These are phyloP conservation scores for Leccinum angustisporum DNA, from an alignment of 1,284 basidiomycete genomes.

Conservation along the genomic window DNA sequence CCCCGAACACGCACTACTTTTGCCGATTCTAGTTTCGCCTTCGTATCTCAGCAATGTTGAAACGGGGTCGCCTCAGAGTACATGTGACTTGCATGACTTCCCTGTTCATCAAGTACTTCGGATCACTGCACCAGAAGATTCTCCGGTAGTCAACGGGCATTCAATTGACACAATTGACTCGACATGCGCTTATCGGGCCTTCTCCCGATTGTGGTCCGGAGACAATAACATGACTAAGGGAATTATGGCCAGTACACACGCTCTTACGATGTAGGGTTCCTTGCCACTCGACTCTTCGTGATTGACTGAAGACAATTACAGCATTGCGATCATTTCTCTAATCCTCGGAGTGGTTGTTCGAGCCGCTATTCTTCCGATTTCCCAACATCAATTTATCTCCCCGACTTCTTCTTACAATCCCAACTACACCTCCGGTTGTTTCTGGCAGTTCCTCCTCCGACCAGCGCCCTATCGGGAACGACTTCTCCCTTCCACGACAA, in stretches of 20 bases:
- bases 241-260: slow-evolving; percentile 47
- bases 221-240: slow-evolving; percentile 38
- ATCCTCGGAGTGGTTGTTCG: slow-evolving; percentile 66
- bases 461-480: slow-evolving; percentile 39
- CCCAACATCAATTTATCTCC: slow-evolving; percentile 31
- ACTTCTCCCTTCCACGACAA: slow-evolving; percentile 33
- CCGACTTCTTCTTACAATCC: slow-evolving; percentile 12
- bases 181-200: slow-evolving; percentile 42
- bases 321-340: slow-evolving; percentile 65
- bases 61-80: slow-evolving; percentile 41
- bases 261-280: slow-evolving; percentile 58
- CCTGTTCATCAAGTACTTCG: slow-evolving; percentile 43
- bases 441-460: slow-evolving; percentile 34
- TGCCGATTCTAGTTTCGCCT: slow-evolving; percentile 53
- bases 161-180: slow-evolving; percentile 45
- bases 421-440: slow-evolving; percentile 25
- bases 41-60: slow-evolving; percentile 33
- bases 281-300: slow-evolving; percentile 10
- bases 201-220: slow-evolving; percentile 45
- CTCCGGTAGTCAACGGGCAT: slow-evolving; percentile 47
- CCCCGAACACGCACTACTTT: slow-evolving; percentile 54
- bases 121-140: slow-evolving; percentile 35
- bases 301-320: slow-evolving; percentile 31
- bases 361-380: slow-evolving; percentile 47
- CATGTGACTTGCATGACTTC: slow-evolving; percentile 50